These are phyloP conservation scores for Persicaria maculosa DNA, from an alignment of 148 eudicot genomes.

Conservation along the genomic window DNA sequence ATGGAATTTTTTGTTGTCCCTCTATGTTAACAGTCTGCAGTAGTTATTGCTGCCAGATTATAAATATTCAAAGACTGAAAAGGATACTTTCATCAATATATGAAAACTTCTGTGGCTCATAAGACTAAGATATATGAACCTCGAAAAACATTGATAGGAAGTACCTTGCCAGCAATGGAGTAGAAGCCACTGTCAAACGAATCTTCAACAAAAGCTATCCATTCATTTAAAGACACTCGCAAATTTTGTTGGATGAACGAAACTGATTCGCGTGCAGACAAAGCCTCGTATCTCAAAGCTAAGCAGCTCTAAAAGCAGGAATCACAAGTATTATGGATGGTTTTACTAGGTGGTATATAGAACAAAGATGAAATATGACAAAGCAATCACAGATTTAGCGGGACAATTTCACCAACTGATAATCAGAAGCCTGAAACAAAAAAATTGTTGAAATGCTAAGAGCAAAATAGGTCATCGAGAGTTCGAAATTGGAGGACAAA, in stretches of 20 bases:
- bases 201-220: constrained; percentile 69
- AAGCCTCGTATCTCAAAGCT: constrained; percentile 82
- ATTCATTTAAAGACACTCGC: constrained; percentile 48
- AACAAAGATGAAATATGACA: not conserved
- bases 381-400: not conserved
- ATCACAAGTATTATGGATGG: not conserved
- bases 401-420: not conserved
- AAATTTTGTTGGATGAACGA: constrained; percentile 29
- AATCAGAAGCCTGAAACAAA: not conserved
- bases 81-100: not conserved
- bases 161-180: constrained; percentile 56
- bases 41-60: too few relatives aligned
- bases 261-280: constrained; percentile 47
- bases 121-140: not conserved
- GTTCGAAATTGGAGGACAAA: not conserved
- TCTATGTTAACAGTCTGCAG: too few relatives aligned
- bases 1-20: too few relatives aligned
- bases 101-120: not conserved
- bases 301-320: constrained; percentile 56
- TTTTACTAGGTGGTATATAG: not conserved
- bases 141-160: not conserved
- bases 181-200: constrained; percentile 46
- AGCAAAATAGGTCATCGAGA: not conserved
- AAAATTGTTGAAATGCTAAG: not conserved
- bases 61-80: not conserved